Base-by-base conservation (phyloP, 148 eudicot genomes). In the Rheum nobile region DNA sequence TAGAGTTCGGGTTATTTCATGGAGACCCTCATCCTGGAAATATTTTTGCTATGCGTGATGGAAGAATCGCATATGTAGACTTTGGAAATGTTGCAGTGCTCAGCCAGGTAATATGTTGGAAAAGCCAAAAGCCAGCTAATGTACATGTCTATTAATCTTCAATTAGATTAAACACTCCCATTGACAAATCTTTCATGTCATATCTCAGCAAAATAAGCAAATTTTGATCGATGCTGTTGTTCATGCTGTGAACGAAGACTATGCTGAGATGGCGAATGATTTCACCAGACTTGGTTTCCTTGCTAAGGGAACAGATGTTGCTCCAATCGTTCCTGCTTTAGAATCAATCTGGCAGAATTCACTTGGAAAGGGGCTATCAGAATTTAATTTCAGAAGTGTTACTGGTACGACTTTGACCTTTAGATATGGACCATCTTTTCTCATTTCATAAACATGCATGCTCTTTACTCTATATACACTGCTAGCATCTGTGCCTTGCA, bases 1-100 rank as follows among this genome's bases (percentile, higher is more conserved):
- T 95, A 47, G 98, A 95, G 82, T 95, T 95, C 78, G 98, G 98
- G 32, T 79, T 95, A 71, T 95, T 95, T 78, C 98, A 95, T 81
- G 98, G 98, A 71, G 98, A 95, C 75, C 98, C 98, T 67, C 98
- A 95, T 83, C 98, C 98, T 74, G 98, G 98, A 81, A 95, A 95
- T 81, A 88, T 95, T 73, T 95, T 95, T 84, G 97, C 96, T 42
- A 91, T 95, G 98, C 97, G 89, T 75, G 98, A 95, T 87, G 98
- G 98, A 65, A 92, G 98, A 50, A 95, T 95, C 63, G 98, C 98
- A 38, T 95, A 95, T 78, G 98, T 95, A 72, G 98, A 95, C 81
- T 95, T 95, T 75, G 98, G 98, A 71, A 95, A 95, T 82, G 98
- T 95, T 80, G 98, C 98, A 57, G 96, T 84, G 77, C 87, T 95